Conservation (phyloP, 441 rosid genomes). For the Capsella rubella region DNA sequence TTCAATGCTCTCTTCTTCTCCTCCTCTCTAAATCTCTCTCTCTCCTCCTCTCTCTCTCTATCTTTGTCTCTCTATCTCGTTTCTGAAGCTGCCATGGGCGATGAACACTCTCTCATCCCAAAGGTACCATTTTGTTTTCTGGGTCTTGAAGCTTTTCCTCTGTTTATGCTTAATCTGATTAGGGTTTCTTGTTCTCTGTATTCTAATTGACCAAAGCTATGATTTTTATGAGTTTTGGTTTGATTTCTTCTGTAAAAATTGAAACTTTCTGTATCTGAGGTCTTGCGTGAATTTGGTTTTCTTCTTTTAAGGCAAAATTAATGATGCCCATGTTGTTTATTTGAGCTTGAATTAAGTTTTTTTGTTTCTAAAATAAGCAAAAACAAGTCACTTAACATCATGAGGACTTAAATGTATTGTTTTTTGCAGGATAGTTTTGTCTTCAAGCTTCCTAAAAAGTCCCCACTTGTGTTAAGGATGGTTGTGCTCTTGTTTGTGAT, state of each 20-base stretch:
- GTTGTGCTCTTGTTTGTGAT: constrained; percentile 67
- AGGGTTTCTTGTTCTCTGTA: constrained; percentile 23
- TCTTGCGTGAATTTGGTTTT: constrained; percentile 14
- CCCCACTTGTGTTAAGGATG: constrained; percentile 70
- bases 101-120: constrained; percentile 58
- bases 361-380: constrained; percentile 29
- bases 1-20: constrained; percentile 38
- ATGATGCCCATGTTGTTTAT: constrained; percentile 5
- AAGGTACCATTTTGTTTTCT: constrained; percentile 51
- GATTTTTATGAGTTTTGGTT: constrained; percentile 26
- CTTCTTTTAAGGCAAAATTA: neutral
- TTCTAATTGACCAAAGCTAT: constrained; percentile 4
- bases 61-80: neutral
- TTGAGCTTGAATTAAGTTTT: constrained; percentile 17
- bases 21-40: constrained; percentile 29
- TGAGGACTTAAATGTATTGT: neutral
- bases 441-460: constrained; percentile 68
- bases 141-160: constrained; percentile 19
- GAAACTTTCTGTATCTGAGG: constrained; percentile 34
- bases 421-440: constrained; percentile 59
- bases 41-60: constrained; percentile 14
- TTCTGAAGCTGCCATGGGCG: constrained; percentile 57
- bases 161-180: constrained; percentile 39
- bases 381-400: neutral
- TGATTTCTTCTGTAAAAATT: constrained; percentile 25